Conservation (phyloP, 1,284 basidiomycete species). For the Cutaneotrichosporon dermatis region DNA sequence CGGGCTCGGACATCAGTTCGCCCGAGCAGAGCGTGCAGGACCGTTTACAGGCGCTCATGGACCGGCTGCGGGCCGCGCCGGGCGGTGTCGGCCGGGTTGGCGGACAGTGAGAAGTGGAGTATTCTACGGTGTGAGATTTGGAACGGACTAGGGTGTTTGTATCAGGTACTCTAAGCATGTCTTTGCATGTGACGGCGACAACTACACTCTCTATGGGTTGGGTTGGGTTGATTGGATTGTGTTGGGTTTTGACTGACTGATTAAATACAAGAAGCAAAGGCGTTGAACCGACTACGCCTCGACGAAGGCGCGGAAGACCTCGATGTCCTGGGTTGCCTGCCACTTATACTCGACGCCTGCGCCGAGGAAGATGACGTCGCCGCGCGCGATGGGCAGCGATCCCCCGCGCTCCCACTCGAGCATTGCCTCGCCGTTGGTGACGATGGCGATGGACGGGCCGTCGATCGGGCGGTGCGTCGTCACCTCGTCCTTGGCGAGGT, state of each 20-base stretch:
- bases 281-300: slow-evolving; percentile 38
- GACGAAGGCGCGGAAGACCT: slow-evolving; percentile 73
- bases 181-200: neutral
- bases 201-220: no score
- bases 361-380: slow-evolving; percentile 81
- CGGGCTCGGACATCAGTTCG: slow-evolving; percentile 12
- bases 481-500: slow-evolving; percentile 50
- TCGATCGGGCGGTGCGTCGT: slow-evolving; percentile 58
- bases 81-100: slow-evolving; percentile 13
- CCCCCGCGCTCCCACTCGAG: slow-evolving; percentile 31
- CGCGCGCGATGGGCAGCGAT: slow-evolving; percentile 56
- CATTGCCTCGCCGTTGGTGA: slow-evolving; percentile 64
- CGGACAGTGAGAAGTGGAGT: no score
- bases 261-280: no score
- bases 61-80: slow-evolving; percentile 29
- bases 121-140: no score
- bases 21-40: slow-evolving; percentile 35
- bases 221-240: no score
- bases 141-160: no score
- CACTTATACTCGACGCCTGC: slow-evolving; percentile 62
- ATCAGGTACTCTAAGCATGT: neutral
- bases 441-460: slow-evolving; percentile 80
- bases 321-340: slow-evolving; percentile 50
- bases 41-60: slow-evolving; percentile 42
- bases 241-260: no score